phyloP scores from a whole-genome alignment of 169 alveolate species.

The Plasmodium blacklocki region DNA sequence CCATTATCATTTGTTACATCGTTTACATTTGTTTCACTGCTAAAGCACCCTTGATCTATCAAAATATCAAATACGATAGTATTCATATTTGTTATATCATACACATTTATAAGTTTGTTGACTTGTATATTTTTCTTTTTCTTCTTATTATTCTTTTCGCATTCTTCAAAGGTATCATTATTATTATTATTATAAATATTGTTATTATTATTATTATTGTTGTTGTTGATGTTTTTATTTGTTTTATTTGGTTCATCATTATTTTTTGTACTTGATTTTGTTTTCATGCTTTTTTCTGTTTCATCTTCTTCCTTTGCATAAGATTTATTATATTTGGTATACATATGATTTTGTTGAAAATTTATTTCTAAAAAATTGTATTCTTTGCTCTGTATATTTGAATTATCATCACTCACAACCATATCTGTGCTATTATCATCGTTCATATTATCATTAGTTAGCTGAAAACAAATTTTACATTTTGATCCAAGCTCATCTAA shows the following conservation, averaged over 20 bases:
- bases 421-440: constrained; percentile 6
- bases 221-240: constrained; percentile 3
- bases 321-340: constrained; percentile 38
- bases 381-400: constrained; percentile 8
- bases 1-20: constrained; percentile 35
- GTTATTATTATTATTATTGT: background rate
- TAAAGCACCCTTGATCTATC: constrained; percentile 75
- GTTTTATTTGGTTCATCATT: constrained; percentile 8
- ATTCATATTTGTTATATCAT: constrained; percentile 74
- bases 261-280: constrained; percentile 2
- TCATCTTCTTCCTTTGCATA: background rate
- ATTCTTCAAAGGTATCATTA: background rate
- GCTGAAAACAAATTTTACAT: constrained; percentile 70
- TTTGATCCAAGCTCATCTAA: constrained; percentile 74
- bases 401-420: background rate
- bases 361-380: constrained; percentile 61
- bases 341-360: constrained; percentile 67
- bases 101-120: constrained; percentile 55
- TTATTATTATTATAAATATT: background rate
- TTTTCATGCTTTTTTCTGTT: constrained; percentile 11
- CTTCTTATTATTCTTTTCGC: background rate
- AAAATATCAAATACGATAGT: constrained; percentile 68
- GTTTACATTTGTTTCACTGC: constrained; percentile 21
- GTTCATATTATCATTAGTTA: constrained; percentile 40
- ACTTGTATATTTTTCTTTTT: constrained; percentile 7